These are phyloP conservation scores for Elymus sibiricus DNA, from an alignment of 176 grass and related monocot genomes.

Conservation along the genomic window DNA sequence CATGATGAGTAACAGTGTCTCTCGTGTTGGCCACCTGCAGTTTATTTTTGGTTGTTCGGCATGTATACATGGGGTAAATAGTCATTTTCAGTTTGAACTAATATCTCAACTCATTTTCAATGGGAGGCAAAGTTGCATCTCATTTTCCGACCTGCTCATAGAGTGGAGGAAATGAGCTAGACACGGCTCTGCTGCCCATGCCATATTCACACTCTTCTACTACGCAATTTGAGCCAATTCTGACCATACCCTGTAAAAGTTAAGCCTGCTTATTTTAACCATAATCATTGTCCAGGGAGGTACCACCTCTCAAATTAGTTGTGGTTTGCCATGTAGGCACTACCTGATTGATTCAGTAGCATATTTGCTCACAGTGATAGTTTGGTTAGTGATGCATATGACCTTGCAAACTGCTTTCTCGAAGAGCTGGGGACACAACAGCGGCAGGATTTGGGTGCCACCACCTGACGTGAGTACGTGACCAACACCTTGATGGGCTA, in stretches of 20 bases:
- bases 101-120: too few species aligned
- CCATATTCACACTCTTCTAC: constrained; percentile 76
- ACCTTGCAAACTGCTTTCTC: too few species aligned
- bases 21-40: neutral
- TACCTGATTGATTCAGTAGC: constrained; percentile 15
- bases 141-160: too few species aligned
- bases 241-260: neutral
- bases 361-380: constrained; percentile 3
- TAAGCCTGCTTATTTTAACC: constrained; percentile 8
- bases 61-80: neutral
- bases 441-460: constrained; percentile 59
- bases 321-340: constrained; percentile 12
- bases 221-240: constrained; percentile 42
- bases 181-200: constrained; percentile 69
- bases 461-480: constrained; percentile 19
- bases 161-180: too few species aligned
- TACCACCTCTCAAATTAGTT: constrained; percentile 75
- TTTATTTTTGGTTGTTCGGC: neutral
- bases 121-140: too few species aligned
- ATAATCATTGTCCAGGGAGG: constrained; percentile 35
- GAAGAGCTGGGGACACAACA: constrained; percentile 44
- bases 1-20: neutral
- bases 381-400: too few species aligned
- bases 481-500: constrained; percentile 47
- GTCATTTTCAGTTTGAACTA: too few species aligned